Evolutionary conservation across 1,139 yeast species (phyloP).

Genomic region (Protomyces arabidopsidicola): DNA sequence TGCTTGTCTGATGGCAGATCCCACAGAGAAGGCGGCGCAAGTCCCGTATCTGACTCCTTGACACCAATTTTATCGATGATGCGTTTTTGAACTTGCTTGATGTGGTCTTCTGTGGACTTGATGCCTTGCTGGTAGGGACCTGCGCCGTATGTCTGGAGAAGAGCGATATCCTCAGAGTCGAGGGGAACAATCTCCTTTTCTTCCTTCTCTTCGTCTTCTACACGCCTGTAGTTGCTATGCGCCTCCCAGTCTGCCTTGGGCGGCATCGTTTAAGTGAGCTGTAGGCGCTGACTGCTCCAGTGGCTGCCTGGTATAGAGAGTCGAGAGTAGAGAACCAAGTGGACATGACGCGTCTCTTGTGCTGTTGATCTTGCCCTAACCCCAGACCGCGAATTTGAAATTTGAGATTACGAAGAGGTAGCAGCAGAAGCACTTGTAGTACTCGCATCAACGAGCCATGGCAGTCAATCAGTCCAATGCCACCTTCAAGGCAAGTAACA

Average conservation of each 20-base stretch:
- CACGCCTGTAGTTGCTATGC: conserved; percentile 47
- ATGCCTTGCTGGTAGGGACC: conserved; percentile 87
- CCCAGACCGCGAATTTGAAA: not conserved
- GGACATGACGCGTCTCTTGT: not conserved
- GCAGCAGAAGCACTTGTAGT: too few species aligned
- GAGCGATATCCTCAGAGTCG: conserved; percentile 95
- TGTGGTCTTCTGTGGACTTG: conserved; percentile 77
- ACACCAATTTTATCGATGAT: conserved; percentile 87
- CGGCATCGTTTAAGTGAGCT: conserved; percentile 48
- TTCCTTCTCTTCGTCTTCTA: conserved; percentile 41
- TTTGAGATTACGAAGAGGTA: too few species aligned
- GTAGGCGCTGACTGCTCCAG: too few species aligned
- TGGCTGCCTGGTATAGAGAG: too few species aligned
- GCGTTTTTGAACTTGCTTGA: conserved; percentile 72
- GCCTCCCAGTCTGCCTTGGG: conserved; percentile 97
- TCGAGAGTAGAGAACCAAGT: too few species aligned
- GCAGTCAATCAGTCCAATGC: conserved; percentile 15
- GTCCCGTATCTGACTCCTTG: conserved; percentile 84
- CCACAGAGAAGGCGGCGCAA: conserved; percentile 95
- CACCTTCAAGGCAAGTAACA: conserved; percentile 5
- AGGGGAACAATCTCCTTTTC: conserved; percentile 80
- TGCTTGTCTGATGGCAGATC: conserved; percentile 95
- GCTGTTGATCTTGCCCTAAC: not conserved
- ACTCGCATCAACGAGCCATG: not conserved
- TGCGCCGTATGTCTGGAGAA: conserved; percentile 90